Evolutionary conservation across 345 rosid genomes (phyloP), one percentile per base, ranked within the genome.

Genomic region (Aethionema arabicum): DNA sequence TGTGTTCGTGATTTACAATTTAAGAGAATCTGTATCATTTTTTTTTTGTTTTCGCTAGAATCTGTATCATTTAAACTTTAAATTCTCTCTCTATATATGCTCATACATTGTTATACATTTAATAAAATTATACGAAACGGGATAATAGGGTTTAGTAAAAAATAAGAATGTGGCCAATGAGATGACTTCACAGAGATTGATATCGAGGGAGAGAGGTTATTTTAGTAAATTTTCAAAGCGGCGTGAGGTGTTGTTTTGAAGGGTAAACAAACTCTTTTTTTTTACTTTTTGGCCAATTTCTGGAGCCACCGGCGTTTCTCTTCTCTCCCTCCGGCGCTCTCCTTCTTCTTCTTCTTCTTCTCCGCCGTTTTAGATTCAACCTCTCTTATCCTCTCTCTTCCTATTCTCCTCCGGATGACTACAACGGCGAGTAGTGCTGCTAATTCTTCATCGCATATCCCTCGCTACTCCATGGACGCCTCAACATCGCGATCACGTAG

Each of bases 401-500:
- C 13, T 33, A 43, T 15, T 39, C 36, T 36, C 7, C n/a, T 14
- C 47, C 9, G 6, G n/a, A 69, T 69, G 73, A 67, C 73, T 47
- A 53, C 73, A 42, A 61, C 51, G 33, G 47, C 47, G 48, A 55
- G 62, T 37, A 53, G 16, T 30, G 65, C 66, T 27, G 7, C 61
- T 14, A 54, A 53, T 38, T 37, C 67, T 11, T 55, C 50, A n/a
- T 61, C 66, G 0, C 46, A n/a, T 11, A 47, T 48, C 14, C 6
- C 67, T 44, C 30, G 35, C 54, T 68, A 14, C 73, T 38, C 73
- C 49, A 35, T 36, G 29, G 59, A 67, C 35, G 27, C 55, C 49
- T 37, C 63, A 13, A 1, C 56, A 21, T 56, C 70, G 35, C 56
- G 56, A 66, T 66, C 70, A 43, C 52, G 52, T 60, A 59, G 9